These are phyloP conservation scores for Lolium perenne DNA, from an alignment of 176 grass and related monocot species.

Conservation along the genomic window DNA sequence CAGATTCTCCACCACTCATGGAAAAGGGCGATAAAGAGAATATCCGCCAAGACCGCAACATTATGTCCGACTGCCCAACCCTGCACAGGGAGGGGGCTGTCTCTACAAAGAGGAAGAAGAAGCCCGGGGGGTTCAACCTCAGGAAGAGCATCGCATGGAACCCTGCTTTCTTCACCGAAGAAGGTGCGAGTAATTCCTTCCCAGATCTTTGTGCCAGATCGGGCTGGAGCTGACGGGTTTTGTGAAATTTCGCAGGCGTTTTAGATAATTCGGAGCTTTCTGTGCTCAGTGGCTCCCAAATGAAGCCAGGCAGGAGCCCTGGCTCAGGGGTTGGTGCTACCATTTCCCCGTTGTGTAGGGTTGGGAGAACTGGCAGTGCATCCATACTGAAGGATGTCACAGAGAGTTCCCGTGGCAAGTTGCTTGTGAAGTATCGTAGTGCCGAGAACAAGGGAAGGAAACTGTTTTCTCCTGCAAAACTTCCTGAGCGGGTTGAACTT, in stretches of 20 bases:
- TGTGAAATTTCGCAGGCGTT: constrained; percentile 62
- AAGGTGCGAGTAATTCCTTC: constrained; percentile 49
- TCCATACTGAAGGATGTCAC: constrained; percentile 26
- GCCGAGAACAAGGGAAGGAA: constrained; percentile 54
- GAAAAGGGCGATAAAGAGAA: constrained; percentile 56
- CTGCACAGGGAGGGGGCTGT: neutral
- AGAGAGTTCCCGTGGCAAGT: constrained; percentile 47
- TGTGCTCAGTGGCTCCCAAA: constrained; percentile 63
- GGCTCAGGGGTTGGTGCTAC: constrained; percentile 11
- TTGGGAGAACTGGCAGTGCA: constrained; percentile 42
- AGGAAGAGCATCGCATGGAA: constrained; percentile 98
- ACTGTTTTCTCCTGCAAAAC: constrained; percentile 58
- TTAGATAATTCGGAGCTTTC: constrained; percentile 78
- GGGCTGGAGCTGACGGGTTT: neutral
- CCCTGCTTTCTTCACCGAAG: constrained; percentile 81
- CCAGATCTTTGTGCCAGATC: neutral
- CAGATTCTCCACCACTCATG: neutral
- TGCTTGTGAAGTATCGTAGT: constrained; percentile 33
- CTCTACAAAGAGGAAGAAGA: constrained; percentile 47
- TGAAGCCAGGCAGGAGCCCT: constrained; percentile 41
- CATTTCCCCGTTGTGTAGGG: constrained; percentile 30
- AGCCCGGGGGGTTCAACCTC: constrained; percentile 60
- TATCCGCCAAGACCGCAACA: constrained; percentile 18
- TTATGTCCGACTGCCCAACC: constrained; percentile 12
- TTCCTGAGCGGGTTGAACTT: constrained; percentile 36